Evolutionary conservation across 768 basidiomycete species (phyloP), one percentile per base, ranked within the genome.

Genomic region (Tulasnella sp.): DNA sequence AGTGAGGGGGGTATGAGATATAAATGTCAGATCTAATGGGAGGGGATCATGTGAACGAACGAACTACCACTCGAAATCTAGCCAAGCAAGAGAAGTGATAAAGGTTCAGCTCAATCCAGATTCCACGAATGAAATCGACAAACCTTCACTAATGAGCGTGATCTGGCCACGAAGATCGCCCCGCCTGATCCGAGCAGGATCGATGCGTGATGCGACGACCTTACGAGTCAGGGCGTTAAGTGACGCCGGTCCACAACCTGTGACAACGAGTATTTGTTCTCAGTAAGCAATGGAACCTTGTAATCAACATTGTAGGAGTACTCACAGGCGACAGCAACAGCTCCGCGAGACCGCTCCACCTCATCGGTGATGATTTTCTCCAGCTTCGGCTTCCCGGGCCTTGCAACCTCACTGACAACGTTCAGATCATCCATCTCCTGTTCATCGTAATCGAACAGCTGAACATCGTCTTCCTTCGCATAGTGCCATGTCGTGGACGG

Each of bases 241-340:
- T 5, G 83, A 80, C 0, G 76, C 74, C 0, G 87, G 87, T 1
- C 87, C 87, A 65, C 87, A 89, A 64, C 82, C 84, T 85, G 51
- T 41, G 8, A 38, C 34, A 34, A 24, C 43, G 21, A 29, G 12
- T 38, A n/a, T 31, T n/a, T 15, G 2, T 19, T 56, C 15, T 22
- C 25, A 29, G 15, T 30, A 2, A 34, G 4, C 5, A 34, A 41
- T 24, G 30, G 29, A 11, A 50, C 4, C n/a, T n/a, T n/a, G n/a
- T n/a, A n/a, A n/a, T n/a, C n/a, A n/a, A 30, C 31, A 25, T 46
- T 15, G 19, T 10, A 30, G 3, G 43, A 52, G 0, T 22, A 78
- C 85, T 73, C 65, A 86, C 85, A 86, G 11, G 81, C 83, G 49
- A 89, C 85, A 46, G 82, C 72, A 58, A 85, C 67, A 11, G 78